Evolutionary conservation across 2,329 filamentous ascomycete genomes (phyloP).

Genomic region (Talaromyces sp.): DNA sequence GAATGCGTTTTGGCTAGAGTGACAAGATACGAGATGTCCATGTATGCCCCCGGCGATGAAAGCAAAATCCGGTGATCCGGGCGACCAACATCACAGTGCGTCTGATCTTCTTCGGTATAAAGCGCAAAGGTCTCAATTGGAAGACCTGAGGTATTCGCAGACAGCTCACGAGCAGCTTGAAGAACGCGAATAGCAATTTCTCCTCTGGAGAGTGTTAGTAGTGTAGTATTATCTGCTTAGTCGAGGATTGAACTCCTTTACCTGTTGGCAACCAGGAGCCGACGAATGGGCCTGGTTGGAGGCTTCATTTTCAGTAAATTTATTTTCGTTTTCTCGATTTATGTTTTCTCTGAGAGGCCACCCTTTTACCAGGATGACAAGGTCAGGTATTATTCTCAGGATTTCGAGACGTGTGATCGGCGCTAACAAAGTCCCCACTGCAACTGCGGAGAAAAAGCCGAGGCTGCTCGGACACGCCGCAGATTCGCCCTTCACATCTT

Average conservation of each 20-base stretch:
- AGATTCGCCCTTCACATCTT: background rate
- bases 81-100: constrained; percentile 46
- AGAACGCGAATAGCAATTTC: constrained; percentile 61
- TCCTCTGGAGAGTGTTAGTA: constrained; percentile 41
- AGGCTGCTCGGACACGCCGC: background rate
- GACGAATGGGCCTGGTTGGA: constrained; percentile 37
- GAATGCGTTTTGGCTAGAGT: constrained; percentile 34
- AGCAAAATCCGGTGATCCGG: constrained; percentile 48
- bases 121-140: constrained; percentile 51
- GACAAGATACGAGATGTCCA: constrained; percentile 47
- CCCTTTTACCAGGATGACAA: background rate
- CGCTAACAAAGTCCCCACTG: background rate
- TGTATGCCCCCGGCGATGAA: constrained; percentile 40
- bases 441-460: background rate
- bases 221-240: background rate
- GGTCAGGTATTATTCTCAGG: background rate
- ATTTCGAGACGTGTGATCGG: background rate
- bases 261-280: constrained; percentile 52
- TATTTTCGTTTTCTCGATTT: background rate
- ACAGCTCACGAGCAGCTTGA: constrained; percentile 54
- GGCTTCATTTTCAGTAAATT: constrained; percentile 14
- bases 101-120: constrained; percentile 51
- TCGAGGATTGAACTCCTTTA: constrained; percentile 16
- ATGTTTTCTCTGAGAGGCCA: background rate
- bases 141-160: constrained; percentile 5